phyloP scores from a whole-genome alignment of 306 rosid genomes.

The Malus sieversii region DNA sequence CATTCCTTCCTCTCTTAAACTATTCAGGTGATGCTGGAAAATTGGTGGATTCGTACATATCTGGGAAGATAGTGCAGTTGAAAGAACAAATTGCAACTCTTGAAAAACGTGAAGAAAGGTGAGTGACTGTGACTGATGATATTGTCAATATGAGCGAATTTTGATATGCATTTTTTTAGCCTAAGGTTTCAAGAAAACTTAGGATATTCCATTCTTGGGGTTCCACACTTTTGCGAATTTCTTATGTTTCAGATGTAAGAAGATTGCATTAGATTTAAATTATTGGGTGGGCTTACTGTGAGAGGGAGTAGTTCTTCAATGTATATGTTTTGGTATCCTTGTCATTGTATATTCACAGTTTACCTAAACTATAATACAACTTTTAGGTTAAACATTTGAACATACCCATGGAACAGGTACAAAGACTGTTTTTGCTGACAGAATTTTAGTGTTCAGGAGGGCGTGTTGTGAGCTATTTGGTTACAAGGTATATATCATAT shows the following conservation, averaged over 20 bases:
- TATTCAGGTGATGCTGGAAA: slow-evolving; percentile 77
- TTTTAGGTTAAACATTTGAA: slow-evolving; percentile 17
- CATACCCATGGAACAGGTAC: slow-evolving; percentile 52
- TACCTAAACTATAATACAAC: background rate
- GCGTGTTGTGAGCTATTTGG: slow-evolving; percentile 99
- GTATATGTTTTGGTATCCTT: background rate
- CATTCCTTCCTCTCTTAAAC: background rate
- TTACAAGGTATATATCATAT: slow-evolving; percentile 66
- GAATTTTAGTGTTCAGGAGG: slow-evolving; percentile 91
- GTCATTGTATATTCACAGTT: background rate
- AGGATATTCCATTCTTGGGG: background rate
- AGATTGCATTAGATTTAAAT: background rate
- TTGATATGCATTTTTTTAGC: slow-evolving; percentile 1
- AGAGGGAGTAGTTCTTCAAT: background rate
- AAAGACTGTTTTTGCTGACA: slow-evolving; percentile 94
- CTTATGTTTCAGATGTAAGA: background rate
- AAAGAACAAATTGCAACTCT: slow-evolving; percentile 92
- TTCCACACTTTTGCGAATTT: background rate
- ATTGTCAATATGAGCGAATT: background rate
- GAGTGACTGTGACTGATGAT: slow-evolving; percentile 5
- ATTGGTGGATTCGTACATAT: slow-evolving; percentile 75
- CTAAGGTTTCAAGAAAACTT: background rate
- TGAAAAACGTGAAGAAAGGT: slow-evolving; percentile 97
- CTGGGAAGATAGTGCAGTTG: slow-evolving; percentile 69
- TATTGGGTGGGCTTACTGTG: background rate